Conservation (phyloP, 2,329 filamentous ascomycete species). For the Pyrenochaeta sp. region DNA sequence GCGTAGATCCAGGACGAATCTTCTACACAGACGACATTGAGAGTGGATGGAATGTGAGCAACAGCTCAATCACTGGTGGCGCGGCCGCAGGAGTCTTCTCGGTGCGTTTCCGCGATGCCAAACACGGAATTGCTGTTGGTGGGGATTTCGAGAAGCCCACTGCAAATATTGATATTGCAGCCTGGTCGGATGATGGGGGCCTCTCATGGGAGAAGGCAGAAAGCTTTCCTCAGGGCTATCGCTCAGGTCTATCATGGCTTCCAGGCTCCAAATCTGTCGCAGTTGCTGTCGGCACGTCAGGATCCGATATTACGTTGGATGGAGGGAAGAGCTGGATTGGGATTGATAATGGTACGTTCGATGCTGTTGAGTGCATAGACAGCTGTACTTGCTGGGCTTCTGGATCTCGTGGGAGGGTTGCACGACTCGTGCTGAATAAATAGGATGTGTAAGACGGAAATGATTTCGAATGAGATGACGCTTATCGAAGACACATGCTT, state of each 20-base stretch:
- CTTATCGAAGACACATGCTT: too few relatives aligned
- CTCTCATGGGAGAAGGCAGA: constrained; percentile 24
- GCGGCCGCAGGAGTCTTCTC: constrained; percentile 39
- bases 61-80: constrained; percentile 29
- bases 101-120: constrained; percentile 33
- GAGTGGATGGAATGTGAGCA: constrained; percentile 26
- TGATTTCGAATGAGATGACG: too few relatives aligned
- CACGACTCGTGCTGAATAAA: constrained; percentile 13
- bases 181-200: constrained; percentile 37
- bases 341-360: constrained; percentile 37
- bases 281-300: constrained; percentile 36
- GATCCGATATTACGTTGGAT: constrained; percentile 37
- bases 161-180: constrained; percentile 24
- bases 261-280: constrained; percentile 19
- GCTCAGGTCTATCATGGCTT: constrained; percentile 35
- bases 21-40: constrained; percentile 23
- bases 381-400: constrained; percentile 34
- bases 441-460: too few relatives aligned
- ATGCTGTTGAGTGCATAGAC: constrained; percentile 32
- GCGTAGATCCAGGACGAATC: constrained; percentile 32
- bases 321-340: constrained; percentile 31
- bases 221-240: constrained; percentile 35
- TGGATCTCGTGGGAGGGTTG: constrained; percentile 31
- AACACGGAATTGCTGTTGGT: constrained; percentile 35
- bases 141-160: constrained; percentile 34